Base-by-base conservation (phyloP, 495 filamentous ascomycete genomes). In the Xylaria curta region DNA sequence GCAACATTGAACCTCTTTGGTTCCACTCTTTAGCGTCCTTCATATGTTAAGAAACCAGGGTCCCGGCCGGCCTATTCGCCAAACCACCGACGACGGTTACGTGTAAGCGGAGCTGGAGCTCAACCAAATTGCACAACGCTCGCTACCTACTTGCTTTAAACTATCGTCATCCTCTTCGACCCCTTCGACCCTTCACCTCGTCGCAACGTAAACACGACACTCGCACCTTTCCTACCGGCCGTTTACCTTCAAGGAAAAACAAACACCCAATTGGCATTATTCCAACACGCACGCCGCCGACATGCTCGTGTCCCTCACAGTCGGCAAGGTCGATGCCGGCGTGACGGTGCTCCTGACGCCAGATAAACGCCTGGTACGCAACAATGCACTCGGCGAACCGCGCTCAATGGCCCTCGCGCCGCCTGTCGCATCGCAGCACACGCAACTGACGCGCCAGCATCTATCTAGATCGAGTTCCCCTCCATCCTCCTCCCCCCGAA, bases 251-350 rank as follows among this genome's bases (percentile, higher is more conserved):
- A 53, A 70, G 15, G 17, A 13, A 56, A 56, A 53, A 4, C 49
- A 53, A 72, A n/a, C 28, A 62, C 36, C 42, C 24, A 70, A 42
- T 72, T 66, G 33, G 53, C n/a, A n/a, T n/a, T 51, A 59, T 24
- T 31, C 49, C 33, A 15, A 56, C 31, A 47, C 21, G 28, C 69
- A 44, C 28, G 53, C 68, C 64, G 89, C 69, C 66, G 89, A 74
- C 26, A 99, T 98, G 97, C 85, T 99, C 75, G 91, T 99, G 85
- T 98, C 96, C 58, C 89, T 99, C 79, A 99, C 96, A 54, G 97
- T 99, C 79, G 96, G 96, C 84, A 99, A 99, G 86, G 96, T 99
- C 82, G 96, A 99, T 81, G 96, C 96, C 75, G 96, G 96, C 81
- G 94, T 99, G 76, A 97, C 96, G 60, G 97, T 99, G 67, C 90